phyloP scores from a whole-genome alignment of 2,329 filamentous ascomycete genomes.

The Thielaviopsis punctulata region DNA sequence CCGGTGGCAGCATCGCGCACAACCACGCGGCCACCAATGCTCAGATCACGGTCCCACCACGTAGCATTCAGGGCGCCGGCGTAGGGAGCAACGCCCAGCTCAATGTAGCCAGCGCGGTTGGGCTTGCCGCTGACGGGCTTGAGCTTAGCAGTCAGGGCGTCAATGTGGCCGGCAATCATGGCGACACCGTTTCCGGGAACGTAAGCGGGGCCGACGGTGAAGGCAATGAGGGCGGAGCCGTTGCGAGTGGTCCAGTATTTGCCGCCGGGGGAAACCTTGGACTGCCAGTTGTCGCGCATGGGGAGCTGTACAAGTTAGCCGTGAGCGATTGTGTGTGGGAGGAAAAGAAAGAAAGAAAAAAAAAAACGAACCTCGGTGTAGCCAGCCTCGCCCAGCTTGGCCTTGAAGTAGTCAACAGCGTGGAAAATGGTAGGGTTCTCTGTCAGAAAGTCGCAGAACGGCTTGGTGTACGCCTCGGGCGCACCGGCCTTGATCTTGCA shows the following conservation, averaged over 20 bases:
- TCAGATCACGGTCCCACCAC: constrained; percentile 94
- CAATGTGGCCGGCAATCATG: constrained; percentile 82
- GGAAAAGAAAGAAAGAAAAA: not conserved
- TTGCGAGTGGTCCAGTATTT: constrained; percentile 85
- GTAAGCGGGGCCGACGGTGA: constrained; percentile 66
- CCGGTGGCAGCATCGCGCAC: constrained; percentile 54
- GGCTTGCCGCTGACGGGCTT: constrained; percentile 81
- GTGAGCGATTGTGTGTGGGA: no score
- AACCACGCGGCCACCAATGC: constrained; percentile 76
- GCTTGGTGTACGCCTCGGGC: constrained; percentile 56
- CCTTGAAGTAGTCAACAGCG: constrained; percentile 61
- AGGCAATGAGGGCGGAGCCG: constrained; percentile 70
- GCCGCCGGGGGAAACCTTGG: constrained; percentile 56
- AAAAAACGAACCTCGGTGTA: constrained; percentile 48
- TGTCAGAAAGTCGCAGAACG: constrained; percentile 75
- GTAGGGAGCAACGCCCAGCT: constrained; percentile 85
- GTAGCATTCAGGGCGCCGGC: constrained; percentile 74
- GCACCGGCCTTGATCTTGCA: constrained; percentile 24
- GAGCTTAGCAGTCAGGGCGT: constrained; percentile 74
- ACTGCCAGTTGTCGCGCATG: constrained; percentile 61
- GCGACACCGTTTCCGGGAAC: constrained; percentile 71
- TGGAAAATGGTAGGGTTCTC: constrained; percentile 91
- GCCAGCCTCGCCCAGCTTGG: constrained; percentile 52
- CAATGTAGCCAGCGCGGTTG: constrained; percentile 69
- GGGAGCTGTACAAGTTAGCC: constrained; percentile 36